Base-by-base conservation (phyloP, 805 yeast genomes). In the Nakazawaea molendinolei region DNA sequence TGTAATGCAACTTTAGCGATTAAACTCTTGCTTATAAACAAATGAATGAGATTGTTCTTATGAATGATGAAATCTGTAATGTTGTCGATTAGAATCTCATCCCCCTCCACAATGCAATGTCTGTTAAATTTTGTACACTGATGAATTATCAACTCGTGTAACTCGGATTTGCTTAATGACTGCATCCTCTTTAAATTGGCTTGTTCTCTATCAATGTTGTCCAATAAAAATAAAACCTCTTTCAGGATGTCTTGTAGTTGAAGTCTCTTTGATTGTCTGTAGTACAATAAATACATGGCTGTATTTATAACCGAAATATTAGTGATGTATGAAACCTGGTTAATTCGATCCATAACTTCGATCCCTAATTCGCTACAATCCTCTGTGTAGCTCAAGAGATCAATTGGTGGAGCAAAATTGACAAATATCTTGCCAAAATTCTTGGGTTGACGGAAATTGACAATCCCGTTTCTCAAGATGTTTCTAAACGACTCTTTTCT, bases 1-100 rank as follows among this genome's bases (percentile, higher is more conserved):
- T 22, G 15, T 12, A 36, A 26, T 8, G 26, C 10, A 5, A 31
- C 16, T 9, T 22, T 31, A 5, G 17, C 16, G 5, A 36, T 10
- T 13, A 36, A n/a, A 12, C 34, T 18, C 20, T 36, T 36, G 9
- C 14, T 24, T 17, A 27, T 22, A 22, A 36, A 31, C 18, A 31
- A 22, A 25, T 36, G 35, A 13, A 36, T 36, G 15, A 31, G 25
- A n/a, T 31, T 31, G 21, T 36, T 36, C 19, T 36, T 36, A 23
- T 36, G 31, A 16, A 36, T 25, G 19, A 36, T 31, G 17, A 36
- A 26, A 26, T 31, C 35, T 8, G 28, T 26, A 6, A 22, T 14
- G 8, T 25, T 17, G n/a, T 23, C n/a, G 15, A 36, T 28, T 3
- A 13, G 4, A 8, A 36, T n/a, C 19, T 4, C 12, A 7, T 27